Conservation (phyloP, 192 early-diverging fungal species). For the Globomyces pollinis-pini region DNA sequence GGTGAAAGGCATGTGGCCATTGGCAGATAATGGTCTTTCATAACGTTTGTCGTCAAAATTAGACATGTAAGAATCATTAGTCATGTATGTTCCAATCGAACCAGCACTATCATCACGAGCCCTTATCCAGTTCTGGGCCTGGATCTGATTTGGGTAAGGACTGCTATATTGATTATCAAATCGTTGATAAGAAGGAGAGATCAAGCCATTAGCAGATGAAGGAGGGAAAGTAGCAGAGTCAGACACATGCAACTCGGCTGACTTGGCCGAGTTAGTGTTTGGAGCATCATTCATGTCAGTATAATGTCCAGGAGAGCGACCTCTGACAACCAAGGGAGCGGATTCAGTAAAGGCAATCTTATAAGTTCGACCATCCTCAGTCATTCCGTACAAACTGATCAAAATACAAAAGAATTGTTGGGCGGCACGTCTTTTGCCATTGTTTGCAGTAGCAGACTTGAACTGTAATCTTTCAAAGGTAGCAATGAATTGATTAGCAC, state of each 20-base stretch:
- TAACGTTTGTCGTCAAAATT: not conserved
- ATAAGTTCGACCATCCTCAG: slow-evolving; percentile 43
- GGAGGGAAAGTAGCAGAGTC: not conserved
- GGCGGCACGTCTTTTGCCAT: slow-evolving; percentile 83
- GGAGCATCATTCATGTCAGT: slow-evolving; percentile 17
- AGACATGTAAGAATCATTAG: slow-evolving; percentile 5
- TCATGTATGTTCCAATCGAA: not conserved
- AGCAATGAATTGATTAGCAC: slow-evolving; percentile 24
- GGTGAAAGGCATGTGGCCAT: no score
- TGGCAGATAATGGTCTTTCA: no score
- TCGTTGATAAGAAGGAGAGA: not conserved
- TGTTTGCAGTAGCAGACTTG: slow-evolving; percentile 94
- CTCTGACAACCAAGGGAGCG: slow-evolving; percentile 82
- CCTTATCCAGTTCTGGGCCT: not conserved
- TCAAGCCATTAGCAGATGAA: not conserved
- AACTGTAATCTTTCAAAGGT: slow-evolving; percentile 95
- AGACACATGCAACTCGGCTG: not conserved
- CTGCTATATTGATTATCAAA: no score
- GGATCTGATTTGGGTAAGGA: not conserved
- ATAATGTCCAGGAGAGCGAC: slow-evolving; percentile 91
- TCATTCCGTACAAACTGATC: slow-evolving; percentile 72
- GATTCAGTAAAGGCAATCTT: slow-evolving; percentile 65
- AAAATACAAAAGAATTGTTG: slow-evolving; percentile 91
- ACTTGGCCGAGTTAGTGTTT: not conserved
- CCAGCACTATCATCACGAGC: not conserved